Conservation (phyloP, 2,329 filamentous ascomycete genomes). For the Sporothrix dimorphospora region DNA sequence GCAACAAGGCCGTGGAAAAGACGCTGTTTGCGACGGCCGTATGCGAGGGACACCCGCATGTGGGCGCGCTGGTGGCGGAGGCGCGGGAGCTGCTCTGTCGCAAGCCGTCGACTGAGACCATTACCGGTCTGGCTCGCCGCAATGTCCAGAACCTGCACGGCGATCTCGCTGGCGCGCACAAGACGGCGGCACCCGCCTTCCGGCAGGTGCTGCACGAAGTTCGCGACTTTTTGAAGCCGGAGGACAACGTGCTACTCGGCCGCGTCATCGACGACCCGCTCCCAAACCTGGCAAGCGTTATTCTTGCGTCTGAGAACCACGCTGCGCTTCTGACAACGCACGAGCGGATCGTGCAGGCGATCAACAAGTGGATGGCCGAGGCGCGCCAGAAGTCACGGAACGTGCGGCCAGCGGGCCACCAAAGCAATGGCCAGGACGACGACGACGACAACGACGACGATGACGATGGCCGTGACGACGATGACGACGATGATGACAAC, state of each 20-base stretch:
- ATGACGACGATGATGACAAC: background rate
- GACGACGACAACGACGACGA: background rate
- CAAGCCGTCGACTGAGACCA: background rate
- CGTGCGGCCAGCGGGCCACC: background rate
- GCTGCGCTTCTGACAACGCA: background rate
- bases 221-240: background rate
- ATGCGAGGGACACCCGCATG: background rate
- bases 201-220: background rate
- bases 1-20: background rate
- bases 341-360: background rate
- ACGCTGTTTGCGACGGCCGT: background rate
- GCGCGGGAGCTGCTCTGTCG: background rate
- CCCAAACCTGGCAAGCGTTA: background rate
- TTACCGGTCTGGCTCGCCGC: background rate
- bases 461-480: background rate
- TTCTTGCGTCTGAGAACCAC: conserved; percentile 1
- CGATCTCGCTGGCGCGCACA: background rate
- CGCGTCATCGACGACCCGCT: conserved; percentile 3
- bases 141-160: background rate
- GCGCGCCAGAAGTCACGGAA: background rate
- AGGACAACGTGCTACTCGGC: background rate
- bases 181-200: background rate
- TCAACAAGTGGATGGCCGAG: background rate
- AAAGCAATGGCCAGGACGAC: background rate
- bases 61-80: background rate